Base-by-base conservation (phyloP, 805 yeast genomes). In the Candida ipomoeae region DNA sequence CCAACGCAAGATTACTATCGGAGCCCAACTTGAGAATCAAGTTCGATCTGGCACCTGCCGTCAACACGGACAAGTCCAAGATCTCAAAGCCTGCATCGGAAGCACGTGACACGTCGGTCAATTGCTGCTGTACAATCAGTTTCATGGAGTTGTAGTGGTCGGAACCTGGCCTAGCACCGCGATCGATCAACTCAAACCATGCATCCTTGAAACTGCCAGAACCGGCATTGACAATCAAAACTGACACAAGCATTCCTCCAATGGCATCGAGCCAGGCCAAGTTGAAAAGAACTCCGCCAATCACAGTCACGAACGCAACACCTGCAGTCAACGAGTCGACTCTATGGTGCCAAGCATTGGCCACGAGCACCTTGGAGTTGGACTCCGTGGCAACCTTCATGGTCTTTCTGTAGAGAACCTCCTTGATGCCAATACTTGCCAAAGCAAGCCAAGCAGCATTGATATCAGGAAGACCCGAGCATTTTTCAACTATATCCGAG, bases 321-420 rank as follows among this genome's bases (percentile, higher is more conserved):
- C 86, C 75, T 0, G 97, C 89, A 0, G 98, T 95, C 59, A 94
- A 66, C 0, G 96, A 86, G 64, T 94, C 99, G 10, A 92, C 94
- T 55, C 99, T 78, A 64, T 94, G 99, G 66, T 94, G 99, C 98
- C 99, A 94, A 3, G 99, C 99, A 63, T 94, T 94, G 3, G 99
- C 99, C 45, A 89, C 83, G 44, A 94, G 75, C 3, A 94, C 98
- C 55, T 89, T 89, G 0, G 97, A 89, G 62, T 88, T 87, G 29
- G 89, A 79, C 53, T 79, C 73, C 44, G 75, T 74, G 1, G 97
- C 99, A 20, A 94, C 82, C 53, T 82, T 81, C 68, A 84, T 78
- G 0, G 99, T 94, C 11, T 89, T 87, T 51, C 82, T 82, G 69
- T 82, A 94, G 39, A 94, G 81, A 80, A 96, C 81, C 67, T 94